Evolutionary conservation across 768 basidiomycete genomes (phyloP), one percentile per base, ranked within the genome.

Genomic region (Tulasnella sp.): DNA sequence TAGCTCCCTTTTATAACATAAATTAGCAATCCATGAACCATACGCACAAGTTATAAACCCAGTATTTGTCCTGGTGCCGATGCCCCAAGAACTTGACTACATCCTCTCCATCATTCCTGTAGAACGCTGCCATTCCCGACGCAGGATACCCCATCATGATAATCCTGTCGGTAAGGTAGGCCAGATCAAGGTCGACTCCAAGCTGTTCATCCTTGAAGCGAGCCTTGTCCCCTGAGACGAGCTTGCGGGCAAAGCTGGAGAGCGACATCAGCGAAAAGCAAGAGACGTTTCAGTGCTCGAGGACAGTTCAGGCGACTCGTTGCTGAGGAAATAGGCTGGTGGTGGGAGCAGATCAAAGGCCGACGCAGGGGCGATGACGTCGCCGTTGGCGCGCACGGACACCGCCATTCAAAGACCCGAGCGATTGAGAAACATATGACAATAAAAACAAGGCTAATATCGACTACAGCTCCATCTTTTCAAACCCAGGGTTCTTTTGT

Each of bases 181-280:
- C 59, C 9, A 72, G 62, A 61, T 73, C 72, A 23, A 92, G 75
- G 61, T 90, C 86, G 35, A 89, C 69, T 58, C 80, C 72, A 42
- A 85, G 77, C 2, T 75, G 70, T 6, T 71, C 72, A 66, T 91
- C 86, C 57, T 74, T 80, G 69, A 82, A 86, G 14, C 90, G 75
- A 4, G 86, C 79, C 64, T 89, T 93, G 48, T 76, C 73, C 0
- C 88, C 86, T n/a, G 86, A 88, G 2, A 91, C 87, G 1, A 90
- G 65, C 11, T 83, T 77, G 9, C 82, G 77, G 12, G 87, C 73
- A 62, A 77, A 81, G 67, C 83, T 78, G 27, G 79, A 67, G 81
- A 86, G 84, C 21, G 55, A 57, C 55, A 57, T 57, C 41, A 11
- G 6, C 17, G 19, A n/a, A 9, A 9, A 9, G 8, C 21, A 2